Evolutionary conservation across 2,329 filamentous ascomycete species (phyloP).

Genomic region (Gnomoniopsis sp.): DNA sequence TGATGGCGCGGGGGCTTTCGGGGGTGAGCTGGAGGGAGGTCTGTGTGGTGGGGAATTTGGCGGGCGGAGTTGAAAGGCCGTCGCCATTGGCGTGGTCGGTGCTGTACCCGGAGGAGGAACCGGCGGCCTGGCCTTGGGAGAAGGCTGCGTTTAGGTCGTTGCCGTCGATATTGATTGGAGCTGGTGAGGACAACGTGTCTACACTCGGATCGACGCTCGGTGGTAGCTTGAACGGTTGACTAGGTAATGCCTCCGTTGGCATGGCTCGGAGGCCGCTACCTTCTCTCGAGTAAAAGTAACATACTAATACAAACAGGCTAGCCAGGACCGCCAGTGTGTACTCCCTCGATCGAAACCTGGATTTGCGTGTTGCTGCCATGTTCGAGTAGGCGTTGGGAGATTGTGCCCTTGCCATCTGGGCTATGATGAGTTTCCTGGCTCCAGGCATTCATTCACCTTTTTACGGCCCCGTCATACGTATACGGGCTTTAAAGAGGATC

Average conservation of each 20-base stretch:
- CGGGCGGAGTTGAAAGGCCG: neutral
- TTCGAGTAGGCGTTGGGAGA: neutral
- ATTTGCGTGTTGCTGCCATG: constrained; percentile 3
- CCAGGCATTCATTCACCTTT: neutral
- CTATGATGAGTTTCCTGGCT: neutral
- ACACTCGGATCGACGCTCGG: neutral
- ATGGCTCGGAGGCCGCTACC: neutral
- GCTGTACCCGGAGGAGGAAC: neutral
- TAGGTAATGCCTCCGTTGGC: neutral
- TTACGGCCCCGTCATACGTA: neutral
- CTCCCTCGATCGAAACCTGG: constrained; percentile 12
- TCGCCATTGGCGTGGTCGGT: neutral
- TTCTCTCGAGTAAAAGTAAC: constrained; percentile 2
- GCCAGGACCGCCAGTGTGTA: constrained; percentile 8
- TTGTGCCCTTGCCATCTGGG: neutral
- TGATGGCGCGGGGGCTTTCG: constrained; percentile 13
- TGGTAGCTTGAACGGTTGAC: neutral
- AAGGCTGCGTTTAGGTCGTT: neutral
- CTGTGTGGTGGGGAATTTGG: neutral
- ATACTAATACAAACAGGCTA: constrained; percentile 3
- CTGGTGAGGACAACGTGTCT: neutral
- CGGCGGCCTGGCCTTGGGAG: neutral
- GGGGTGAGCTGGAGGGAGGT: neutral
- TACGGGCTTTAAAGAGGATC: neutral
- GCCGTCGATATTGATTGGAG: neutral